Evolutionary conservation across 2,329 filamentous ascomycete species (phyloP).

Genomic region (Ophiocordyceps unilateralis): DNA sequence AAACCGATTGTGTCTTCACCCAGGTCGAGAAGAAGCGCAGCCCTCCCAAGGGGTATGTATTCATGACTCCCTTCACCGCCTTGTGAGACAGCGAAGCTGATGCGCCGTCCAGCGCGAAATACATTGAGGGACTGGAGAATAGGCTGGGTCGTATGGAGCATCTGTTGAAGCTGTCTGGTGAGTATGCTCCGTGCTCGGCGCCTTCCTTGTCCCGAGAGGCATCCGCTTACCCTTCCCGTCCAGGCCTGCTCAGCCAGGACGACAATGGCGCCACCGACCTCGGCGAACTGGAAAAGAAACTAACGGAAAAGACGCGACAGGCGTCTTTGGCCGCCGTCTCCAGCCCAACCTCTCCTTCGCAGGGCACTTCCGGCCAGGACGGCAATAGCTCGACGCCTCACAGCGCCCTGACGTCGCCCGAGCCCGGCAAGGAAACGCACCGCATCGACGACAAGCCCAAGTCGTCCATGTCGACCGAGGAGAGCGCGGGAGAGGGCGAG

Average conservation of each 20-base stretch:
- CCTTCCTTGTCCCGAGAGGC: not conserved
- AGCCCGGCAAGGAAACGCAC: slow-evolving; percentile 18
- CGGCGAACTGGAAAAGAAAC: slow-evolving; percentile 67
- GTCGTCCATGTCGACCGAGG: slow-evolving; percentile 21
- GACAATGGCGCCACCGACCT: slow-evolving; percentile 76
- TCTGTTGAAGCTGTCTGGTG: slow-evolving; percentile 65
- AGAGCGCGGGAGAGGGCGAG: slow-evolving; percentile 40
- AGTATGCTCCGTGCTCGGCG: slow-evolving; percentile 4
- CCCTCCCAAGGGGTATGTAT: slow-evolving; percentile 73
- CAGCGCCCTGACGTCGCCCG: slow-evolving; percentile 38
- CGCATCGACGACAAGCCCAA: slow-evolving; percentile 13
- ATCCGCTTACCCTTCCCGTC: not conserved
- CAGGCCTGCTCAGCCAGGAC: slow-evolving; percentile 66
- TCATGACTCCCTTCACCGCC: not conserved
- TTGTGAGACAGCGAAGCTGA: slow-evolving; percentile 5
- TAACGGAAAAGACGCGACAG: slow-evolving; percentile 40
- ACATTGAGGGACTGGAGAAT: slow-evolving; percentile 94
- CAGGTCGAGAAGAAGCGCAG: slow-evolving; percentile 98
- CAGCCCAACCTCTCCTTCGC: slow-evolving; percentile 33
- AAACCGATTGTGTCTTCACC: slow-evolving; percentile 93
- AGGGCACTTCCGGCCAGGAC: slow-evolving; percentile 24
- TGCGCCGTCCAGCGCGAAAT: slow-evolving; percentile 55
- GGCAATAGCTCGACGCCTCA: slow-evolving; percentile 28
- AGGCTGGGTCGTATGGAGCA: slow-evolving; percentile 92
- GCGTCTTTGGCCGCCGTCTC: slow-evolving; percentile 27